Conservation (phyloP, 352 stramenopile species). For the Pythium insidiosum region DNA sequence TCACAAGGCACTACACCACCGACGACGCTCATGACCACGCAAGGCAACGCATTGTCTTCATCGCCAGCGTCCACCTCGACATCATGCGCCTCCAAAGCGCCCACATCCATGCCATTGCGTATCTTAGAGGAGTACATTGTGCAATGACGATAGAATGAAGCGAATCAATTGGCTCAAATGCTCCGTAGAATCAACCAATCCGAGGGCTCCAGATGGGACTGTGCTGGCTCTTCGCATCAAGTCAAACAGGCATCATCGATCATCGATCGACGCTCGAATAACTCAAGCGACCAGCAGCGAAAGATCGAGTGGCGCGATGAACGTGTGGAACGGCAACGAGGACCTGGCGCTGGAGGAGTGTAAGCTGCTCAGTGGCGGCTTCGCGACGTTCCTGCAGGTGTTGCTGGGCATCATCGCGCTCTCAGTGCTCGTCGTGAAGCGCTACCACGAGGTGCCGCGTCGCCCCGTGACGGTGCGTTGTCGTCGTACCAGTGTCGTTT, state of each 20-base stretch:
- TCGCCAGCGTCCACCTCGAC: not conserved
- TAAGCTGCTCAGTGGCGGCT: conserved; percentile 74
- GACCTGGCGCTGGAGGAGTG: conserved; percentile 45
- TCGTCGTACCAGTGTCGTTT: not conserved
- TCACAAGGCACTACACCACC: not conserved
- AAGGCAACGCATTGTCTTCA: not conserved
- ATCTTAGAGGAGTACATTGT: conserved; percentile 17
- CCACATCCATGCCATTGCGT: too few species aligned
- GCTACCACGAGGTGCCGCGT: conserved; percentile 56
- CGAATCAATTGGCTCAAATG: conserved; percentile 1
- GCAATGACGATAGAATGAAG: conserved; percentile 3
- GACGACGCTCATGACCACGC: not conserved
- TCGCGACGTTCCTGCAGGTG: conserved; percentile 70
- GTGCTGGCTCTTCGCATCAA: too few species aligned
- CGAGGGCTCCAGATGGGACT: too few species aligned
- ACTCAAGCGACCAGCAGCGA: too few species aligned
- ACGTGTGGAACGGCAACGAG: too few species aligned
- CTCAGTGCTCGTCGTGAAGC: conserved; percentile 76
- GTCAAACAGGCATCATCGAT: too few species aligned
- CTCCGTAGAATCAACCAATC: too few species aligned
- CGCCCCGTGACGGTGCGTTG: conserved; percentile 58
- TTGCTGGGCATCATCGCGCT: conserved; percentile 75
- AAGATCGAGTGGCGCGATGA: too few species aligned
- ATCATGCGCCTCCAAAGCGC: too few species aligned
- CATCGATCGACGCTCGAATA: too few species aligned